Evolutionary conservation across 2,329 filamentous ascomycete species (phyloP).

Genomic region (Cladosporium sp.): DNA sequence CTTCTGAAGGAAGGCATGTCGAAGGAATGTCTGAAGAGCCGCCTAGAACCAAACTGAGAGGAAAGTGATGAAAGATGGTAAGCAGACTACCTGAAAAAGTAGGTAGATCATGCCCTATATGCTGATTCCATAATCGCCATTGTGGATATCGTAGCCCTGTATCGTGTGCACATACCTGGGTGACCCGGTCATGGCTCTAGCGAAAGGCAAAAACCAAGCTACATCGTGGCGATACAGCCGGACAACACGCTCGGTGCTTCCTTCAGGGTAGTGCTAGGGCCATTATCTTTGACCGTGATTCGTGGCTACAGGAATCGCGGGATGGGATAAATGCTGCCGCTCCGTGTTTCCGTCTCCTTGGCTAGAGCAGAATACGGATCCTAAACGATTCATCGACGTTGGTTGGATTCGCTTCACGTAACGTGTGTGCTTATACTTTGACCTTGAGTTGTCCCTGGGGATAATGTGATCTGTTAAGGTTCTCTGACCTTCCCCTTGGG

Average conservation of each 20-base stretch:
- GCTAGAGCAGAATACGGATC: not conserved
- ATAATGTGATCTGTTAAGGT: not conserved
- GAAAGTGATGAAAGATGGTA: not conserved
- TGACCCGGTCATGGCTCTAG: slow-evolving; percentile 6
- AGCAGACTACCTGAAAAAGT: not conserved
- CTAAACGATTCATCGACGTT: not conserved
- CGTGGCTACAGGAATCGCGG: slow-evolving; percentile 4
- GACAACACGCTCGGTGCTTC: slow-evolving; percentile 3
- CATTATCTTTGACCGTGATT: not conserved
- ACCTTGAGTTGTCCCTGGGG: not conserved
- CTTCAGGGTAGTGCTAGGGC: slow-evolving; percentile 1
- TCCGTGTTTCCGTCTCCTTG: not conserved
- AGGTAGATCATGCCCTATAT: slow-evolving; percentile 1
- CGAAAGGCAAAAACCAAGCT: slow-evolving; percentile 7
- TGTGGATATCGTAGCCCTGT: not conserved
- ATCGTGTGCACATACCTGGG: slow-evolving; percentile 1
- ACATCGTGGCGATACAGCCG: slow-evolving; percentile 8
- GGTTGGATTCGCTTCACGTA: not conserved
- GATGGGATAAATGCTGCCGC: not conserved
- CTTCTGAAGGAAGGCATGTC: slow-evolving; percentile 14
- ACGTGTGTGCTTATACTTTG: not conserved
- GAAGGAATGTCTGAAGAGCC: not conserved
- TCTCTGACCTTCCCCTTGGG: not conserved
- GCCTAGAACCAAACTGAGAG: not conserved
- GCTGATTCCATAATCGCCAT: not conserved